Base-by-base conservation (phyloP, 2,329 filamentous ascomycete species). In the Cladorrhinum sp. region DNA sequence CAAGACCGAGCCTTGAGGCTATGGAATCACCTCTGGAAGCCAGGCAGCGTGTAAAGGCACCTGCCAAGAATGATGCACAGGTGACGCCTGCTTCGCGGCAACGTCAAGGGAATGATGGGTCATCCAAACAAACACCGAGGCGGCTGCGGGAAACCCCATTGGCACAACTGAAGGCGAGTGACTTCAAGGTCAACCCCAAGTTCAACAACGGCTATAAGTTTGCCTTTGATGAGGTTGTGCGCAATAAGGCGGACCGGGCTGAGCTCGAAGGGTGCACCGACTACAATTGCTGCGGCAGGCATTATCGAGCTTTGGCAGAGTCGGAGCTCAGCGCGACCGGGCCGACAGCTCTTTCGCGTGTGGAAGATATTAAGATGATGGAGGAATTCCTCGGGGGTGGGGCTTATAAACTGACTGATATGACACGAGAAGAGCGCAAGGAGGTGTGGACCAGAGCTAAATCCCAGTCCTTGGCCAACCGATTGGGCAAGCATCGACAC, bases 151-250 rank as follows among this genome's bases (percentile, higher is more conserved):
- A 79, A 9, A 84, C 81, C 55, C 82, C 86, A 0, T 65, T 86
- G 2, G 75, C 79, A 0, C 77, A 82, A 33, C 80, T 96, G 12
- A 77, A 77, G 14, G 76, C 89, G 1, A 83, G 85, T 12, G 88
- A 96, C 73, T 97, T 96, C 79, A 94, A 88, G 71, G 79, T 95
- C 67, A 96, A 96, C 65, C 87, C 91, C 0, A 77, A 78, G 3
- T 82, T 80, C 66, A 94, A 93, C 65, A 82, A 88, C 48, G 90
- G 90, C 1, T 78, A 86, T 49, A 82, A 86, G 58, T 91, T 85
- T 73, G 91, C 91, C 10, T 96, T 86, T 71, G 79, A 82, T 1
- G 89, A 94, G 61, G 87, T 92, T 0, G 83, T 96, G 14, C 87
- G 92, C 57, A 84, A 83, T 58, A 88, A 82, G 65, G 82, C 85